These are phyloP conservation scores for Telopea speciosissima DNA, from an alignment of 177 flowering plant genomes.

Conservation along the genomic window DNA sequence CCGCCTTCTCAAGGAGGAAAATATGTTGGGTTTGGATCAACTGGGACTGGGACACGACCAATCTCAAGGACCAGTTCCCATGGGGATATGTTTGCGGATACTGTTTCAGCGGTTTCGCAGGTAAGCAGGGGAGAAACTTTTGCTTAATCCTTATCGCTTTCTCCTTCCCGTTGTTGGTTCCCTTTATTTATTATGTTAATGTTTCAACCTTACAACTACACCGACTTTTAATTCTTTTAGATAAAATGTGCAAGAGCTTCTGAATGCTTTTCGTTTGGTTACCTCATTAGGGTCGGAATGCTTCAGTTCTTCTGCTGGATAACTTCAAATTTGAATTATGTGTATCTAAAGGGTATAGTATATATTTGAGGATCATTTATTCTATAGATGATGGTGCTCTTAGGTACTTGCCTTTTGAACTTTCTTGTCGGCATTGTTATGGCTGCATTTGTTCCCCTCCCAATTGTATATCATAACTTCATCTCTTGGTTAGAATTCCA, in stretches of 20 bases:
- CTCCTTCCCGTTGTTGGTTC: not conserved
- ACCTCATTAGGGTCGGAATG: too few relatives aligned
- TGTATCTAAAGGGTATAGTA: not conserved
- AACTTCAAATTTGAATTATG: too few relatives aligned
- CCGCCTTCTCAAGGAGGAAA: slow-evolving; percentile 26
- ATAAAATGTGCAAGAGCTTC: too few relatives aligned
- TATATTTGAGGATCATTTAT: too few relatives aligned
- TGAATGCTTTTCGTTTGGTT: not conserved
- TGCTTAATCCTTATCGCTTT: not conserved
- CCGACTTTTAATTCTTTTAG: not conserved
- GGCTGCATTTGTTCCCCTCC: not conserved
- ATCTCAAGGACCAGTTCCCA: slow-evolving; percentile 13
- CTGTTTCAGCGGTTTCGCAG: slow-evolving; percentile 18
- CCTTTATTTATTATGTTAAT: not conserved
- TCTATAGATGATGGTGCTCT: not conserved
- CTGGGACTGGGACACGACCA: not conserved
- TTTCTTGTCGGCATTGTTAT: not conserved
- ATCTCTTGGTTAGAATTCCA: too few relatives aligned
- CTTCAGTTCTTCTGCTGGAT: too few relatives aligned
- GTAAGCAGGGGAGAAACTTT: not conserved
- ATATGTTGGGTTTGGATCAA: slow-evolving; percentile 23
- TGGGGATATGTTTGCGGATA: slow-evolving; percentile 16
- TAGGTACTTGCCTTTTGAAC: not conserved
- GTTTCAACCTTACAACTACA: not conserved
- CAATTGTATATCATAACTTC: too few relatives aligned